Evolutionary conservation across 164 flowering plant species (phyloP).

Genomic region (Vitis vinifera): ASM3070453v1 NC_081812.1:20428001-20428500

Average conservation of each 20-base stretch:
- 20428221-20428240: constrained; percentile 90
- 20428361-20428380: constrained; percentile 99
- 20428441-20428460: constrained; percentile 1
- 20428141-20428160: not conserved
- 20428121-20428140: not conserved
- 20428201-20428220: constrained; percentile 91
- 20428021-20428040: constrained; percentile 98
- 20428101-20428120: constrained; percentile 16
- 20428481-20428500: constrained; percentile 4
- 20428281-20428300: constrained; percentile 98
- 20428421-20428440: not conserved
- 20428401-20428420: not conserved
- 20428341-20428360: constrained; percentile 99
- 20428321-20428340: constrained; percentile 98
- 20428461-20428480: not conserved
- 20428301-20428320: constrained; percentile 99
- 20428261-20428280: constrained; percentile 95
- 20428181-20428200: constrained; percentile 63
- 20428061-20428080: constrained; percentile 99
- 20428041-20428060: constrained; percentile 98
- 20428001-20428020: constrained; percentile 99
- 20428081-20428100: constrained; percentile 97
- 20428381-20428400: constrained; percentile 93
- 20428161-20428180: constrained; percentile 8
- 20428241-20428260: constrained; percentile 99